These are phyloP conservation scores for Ensete ventricosum DNA, from an alignment of 176 grass and related monocot genomes.

Conservation along the genomic window DNA sequence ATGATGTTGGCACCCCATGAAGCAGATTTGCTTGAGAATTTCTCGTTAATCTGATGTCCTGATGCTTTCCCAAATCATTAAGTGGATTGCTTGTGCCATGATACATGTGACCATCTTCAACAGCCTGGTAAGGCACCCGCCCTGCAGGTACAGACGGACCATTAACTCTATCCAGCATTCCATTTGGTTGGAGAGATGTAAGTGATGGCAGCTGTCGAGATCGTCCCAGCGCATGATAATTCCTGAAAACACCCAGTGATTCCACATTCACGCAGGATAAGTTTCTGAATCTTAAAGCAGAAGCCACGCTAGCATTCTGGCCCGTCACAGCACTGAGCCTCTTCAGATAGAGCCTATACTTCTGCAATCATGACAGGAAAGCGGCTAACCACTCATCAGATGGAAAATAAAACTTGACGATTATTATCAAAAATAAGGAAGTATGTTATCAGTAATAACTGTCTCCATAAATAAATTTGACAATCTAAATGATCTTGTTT, in stretches of 20 bases:
- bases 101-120: constrained; percentile 25
- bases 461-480: no score
- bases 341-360: constrained; percentile 48
- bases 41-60: constrained; percentile 1
- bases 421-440: neutral
- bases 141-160: constrained; percentile 31
- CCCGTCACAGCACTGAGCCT: constrained; percentile 22
- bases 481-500: no score
- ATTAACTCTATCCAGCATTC: constrained; percentile 45
- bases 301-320: constrained; percentile 11
- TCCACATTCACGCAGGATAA: constrained; percentile 33
- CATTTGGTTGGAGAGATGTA: constrained; percentile 34
- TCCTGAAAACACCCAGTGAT: constrained; percentile 48
- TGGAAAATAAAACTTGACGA: neutral
- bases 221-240: constrained; percentile 62
- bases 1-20: constrained; percentile 8
- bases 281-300: constrained; percentile 40
- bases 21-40: constrained; percentile 10
- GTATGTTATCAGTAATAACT: neutral
- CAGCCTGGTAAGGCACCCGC: constrained; percentile 37
- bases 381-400: neutral
- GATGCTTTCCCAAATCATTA: constrained; percentile 3
- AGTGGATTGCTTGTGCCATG: constrained; percentile 25
- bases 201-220: constrained; percentile 29
- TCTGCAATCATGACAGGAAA: constrained; percentile 39